These are phyloP conservation scores for Neurospora sp. DNA, from an alignment of 495 filamentous ascomycete species.

Conservation along the genomic window DNA sequence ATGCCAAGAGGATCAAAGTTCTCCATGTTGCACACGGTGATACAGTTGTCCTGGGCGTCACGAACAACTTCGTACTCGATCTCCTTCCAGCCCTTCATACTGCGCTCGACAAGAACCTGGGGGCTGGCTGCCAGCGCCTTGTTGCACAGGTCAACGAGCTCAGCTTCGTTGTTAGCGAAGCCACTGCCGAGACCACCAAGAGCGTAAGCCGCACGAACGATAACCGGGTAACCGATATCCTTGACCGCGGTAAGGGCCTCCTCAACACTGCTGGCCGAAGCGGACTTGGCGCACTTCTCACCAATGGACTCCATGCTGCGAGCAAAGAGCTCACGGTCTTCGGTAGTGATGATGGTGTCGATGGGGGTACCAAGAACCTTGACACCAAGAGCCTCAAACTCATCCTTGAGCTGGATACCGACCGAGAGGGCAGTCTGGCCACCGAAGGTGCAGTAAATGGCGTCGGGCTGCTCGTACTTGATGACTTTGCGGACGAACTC, in stretches of 20 bases:
- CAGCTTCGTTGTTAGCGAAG: conserved; percentile 83
- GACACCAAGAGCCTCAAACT: conserved; percentile 83
- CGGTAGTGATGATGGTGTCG: conserved; percentile 95
- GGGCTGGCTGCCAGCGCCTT: conserved; percentile 92
- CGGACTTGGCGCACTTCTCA: conserved; percentile 96
- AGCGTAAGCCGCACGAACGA: conserved; percentile 93
- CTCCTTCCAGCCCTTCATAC: conserved; percentile 99
- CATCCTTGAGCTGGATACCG: conserved; percentile 92
- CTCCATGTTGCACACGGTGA: conserved; percentile 99
- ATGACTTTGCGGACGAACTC: conserved; percentile 98
- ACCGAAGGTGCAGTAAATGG: conserved; percentile 92
- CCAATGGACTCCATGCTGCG: conserved; percentile 97
- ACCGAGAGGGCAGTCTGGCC: conserved; percentile 92
- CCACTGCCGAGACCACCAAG: conserved; percentile 92
- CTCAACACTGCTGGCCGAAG: conserved; percentile 75
- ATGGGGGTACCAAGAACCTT: conserved; percentile 94
- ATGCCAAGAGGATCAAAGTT: conserved; percentile 98
- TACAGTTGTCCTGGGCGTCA: conserved; percentile 94
- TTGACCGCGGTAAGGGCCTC: conserved; percentile 79
- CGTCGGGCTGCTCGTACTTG: conserved; percentile 81
- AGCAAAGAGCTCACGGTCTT: conserved; percentile 94
- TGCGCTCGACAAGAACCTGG: conserved; percentile 90
- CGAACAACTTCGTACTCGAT: conserved; percentile 98
- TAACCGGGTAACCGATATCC: conserved; percentile 89
- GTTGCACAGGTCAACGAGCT: conserved; percentile 83